phyloP scores from a whole-genome alignment of 225 moss, liverwort and hornwort species.

The Lunularia cruciata region DNA sequence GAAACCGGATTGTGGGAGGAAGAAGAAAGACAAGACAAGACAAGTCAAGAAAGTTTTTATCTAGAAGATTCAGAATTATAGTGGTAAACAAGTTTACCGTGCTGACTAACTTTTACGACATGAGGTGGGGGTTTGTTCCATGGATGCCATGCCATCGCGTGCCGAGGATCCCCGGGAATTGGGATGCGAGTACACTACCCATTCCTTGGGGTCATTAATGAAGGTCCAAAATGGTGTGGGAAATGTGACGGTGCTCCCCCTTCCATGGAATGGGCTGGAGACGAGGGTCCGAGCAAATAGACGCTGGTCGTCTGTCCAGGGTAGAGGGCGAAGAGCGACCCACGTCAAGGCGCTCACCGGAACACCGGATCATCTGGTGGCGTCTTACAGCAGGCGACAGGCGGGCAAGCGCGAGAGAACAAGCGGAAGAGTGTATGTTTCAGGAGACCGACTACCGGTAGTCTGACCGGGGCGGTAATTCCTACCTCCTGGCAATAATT shows the following conservation, averaged over 20 bases:
- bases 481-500: constrained; percentile 39
- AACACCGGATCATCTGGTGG: constrained; percentile 29
- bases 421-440: constrained; percentile 7
- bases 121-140: neutral
- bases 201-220: constrained; percentile 2
- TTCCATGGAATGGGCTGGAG: constrained; percentile 9
- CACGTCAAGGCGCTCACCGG: constrained; percentile 18
- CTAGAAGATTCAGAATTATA: constrained; percentile 8
- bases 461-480: constrained; percentile 43
- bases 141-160: constrained; percentile 2
- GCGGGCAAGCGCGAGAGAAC: neutral
- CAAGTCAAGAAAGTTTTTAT: too few relatives aligned
- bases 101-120: constrained; percentile 1
- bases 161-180: constrained; percentile 5
- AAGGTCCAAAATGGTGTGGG: constrained; percentile 20
- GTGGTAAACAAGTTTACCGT: neutral
- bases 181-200: constrained; percentile 10
- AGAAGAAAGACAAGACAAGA: neutral
- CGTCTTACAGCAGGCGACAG: constrained; percentile 34
- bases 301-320: constrained; percentile 5
- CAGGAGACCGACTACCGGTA: constrained; percentile 10
- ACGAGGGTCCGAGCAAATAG: neutral
- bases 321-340: constrained; percentile 1
- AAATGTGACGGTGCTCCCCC: constrained; percentile 27
- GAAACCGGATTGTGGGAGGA: neutral